Evolutionary conservation across 2,329 filamentous ascomycete species (phyloP), one percentile per base, ranked within the genome.

Genomic region (Ceratocystis diversiconidia): DNA sequence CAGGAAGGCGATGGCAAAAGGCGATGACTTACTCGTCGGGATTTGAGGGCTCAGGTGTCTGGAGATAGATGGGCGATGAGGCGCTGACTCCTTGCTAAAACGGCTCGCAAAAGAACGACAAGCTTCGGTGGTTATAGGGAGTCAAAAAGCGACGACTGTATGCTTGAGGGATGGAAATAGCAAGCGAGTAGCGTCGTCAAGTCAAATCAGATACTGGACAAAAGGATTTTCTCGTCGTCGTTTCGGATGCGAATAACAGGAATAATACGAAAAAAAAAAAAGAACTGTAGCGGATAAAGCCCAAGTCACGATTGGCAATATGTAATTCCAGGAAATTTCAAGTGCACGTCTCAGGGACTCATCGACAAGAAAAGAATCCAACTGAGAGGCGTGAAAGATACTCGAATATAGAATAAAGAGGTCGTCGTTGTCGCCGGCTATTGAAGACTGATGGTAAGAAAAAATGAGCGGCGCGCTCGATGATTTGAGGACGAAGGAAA

Each of bases 361-460:
- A 36, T 59, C 12, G 17, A 59, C 55, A 59, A n/a, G 19, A 10
- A n/a, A 41, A 41, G 36, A 41, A 36, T 17, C 28, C 15, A 59
- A 25, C 25, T 15, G 25, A n/a, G n/a, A 12, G 22, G 15, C 25
- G 55, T 32, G 55, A 59, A 59, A 36, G 55, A 59, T 59, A 36
- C 55, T 36, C 28, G 55, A 36, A 36, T 36, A 59, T n/a, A n/a
- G 30, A 59, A 59, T 59, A 59, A 59, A 59, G 55, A 59, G n/a
- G 28, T 59, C 55, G 28, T 59, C 55, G 25, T 32, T 28, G 15
- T 30, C 28, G 55, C 6, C 30, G 28, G 55, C 36, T 36, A 36
- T 59, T 30, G 25, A 32, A 32, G 25, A 17, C 25, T 59, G 7
- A 30, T 32, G 7, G 55, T 36, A 36, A 36, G 25, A 19, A 32